A percentile compares a stretch with the other conserved stretches of the same genome.
phyloP scores from a whole-genome alignment of 345 rosid species.

The Cardiospermum halicacabum region DNA sequence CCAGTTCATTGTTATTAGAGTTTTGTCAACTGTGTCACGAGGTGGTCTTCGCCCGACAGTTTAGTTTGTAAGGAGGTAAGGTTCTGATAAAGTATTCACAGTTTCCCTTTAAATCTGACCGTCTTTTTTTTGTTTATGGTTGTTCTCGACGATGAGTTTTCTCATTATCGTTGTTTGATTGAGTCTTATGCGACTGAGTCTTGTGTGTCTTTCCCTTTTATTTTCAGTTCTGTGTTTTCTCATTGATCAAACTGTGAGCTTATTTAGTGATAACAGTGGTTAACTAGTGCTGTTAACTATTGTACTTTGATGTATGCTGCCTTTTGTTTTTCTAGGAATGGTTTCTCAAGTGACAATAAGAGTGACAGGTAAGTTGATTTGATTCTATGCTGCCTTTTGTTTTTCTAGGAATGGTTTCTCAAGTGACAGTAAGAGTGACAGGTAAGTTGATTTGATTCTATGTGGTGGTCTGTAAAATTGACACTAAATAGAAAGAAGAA shows the following conservation, averaged over 20 bases:
- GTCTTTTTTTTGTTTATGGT: too few relatives aligned
- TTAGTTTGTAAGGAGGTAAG: too few relatives aligned
- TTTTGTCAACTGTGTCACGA: too few relatives aligned
- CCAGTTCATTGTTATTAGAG: too few relatives aligned
- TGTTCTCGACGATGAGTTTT: too few relatives aligned
- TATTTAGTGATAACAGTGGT: not conserved
- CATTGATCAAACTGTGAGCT: not conserved
- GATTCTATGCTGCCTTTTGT: not conserved
- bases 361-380: not conserved
- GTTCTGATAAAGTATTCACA: too few relatives aligned
- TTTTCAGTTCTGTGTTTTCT: not conserved
- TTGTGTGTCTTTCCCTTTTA: not conserved
- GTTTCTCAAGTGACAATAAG: not conserved
- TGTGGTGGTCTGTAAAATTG: not conserved
- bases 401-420: not conserved
- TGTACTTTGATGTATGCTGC: not conserved
- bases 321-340: not conserved
- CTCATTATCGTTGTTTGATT: too few relatives aligned
- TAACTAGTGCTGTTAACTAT: not conserved
- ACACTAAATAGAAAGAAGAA: not conserved
- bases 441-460: not conserved
- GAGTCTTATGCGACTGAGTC: too few relatives aligned
- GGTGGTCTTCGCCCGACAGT: too few relatives aligned
- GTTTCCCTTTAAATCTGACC: too few relatives aligned
- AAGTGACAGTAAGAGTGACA: not conserved